These are phyloP conservation scores for Mimosa pudica DNA, from an alignment of 306 rosid species.

Conservation along the genomic window DNA sequence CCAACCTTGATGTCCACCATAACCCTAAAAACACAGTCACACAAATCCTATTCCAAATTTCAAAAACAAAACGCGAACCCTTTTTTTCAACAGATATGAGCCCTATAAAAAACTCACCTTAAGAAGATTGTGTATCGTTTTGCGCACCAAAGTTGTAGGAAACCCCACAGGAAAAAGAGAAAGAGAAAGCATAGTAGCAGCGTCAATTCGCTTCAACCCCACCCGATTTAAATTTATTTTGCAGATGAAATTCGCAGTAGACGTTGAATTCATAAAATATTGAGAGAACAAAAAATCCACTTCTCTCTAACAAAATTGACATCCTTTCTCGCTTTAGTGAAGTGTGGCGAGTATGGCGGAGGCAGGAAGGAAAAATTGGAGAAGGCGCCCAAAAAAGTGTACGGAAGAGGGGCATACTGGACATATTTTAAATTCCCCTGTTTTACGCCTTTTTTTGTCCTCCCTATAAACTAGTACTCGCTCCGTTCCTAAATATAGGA, in stretches of 20 bases:
- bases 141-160: conserved; percentile 4
- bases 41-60: not conserved
- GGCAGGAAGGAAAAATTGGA: too few relatives aligned
- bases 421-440: too few relatives aligned
- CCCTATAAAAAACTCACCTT: not conserved
- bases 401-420: too few relatives aligned
- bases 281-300: too few relatives aligned
- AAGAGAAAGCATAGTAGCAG: not conserved
- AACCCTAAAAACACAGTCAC: not conserved
- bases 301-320: too few relatives aligned
- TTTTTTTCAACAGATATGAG: not conserved
- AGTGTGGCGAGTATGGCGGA: too few relatives aligned
- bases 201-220: conserved; percentile 5
- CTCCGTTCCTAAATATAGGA: too few relatives aligned
- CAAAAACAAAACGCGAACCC: not conserved
- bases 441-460: too few relatives aligned
- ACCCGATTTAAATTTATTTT: not conserved
- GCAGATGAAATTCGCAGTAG: not conserved
- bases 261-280: not conserved
- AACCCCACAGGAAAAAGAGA: conserved; percentile 4
- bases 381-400: too few relatives aligned
- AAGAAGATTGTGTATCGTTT: not conserved
- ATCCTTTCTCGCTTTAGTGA: too few relatives aligned
- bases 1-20: conserved; percentile 2
- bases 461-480: too few relatives aligned